Conservation (phyloP, 2,329 filamentous ascomycete species). For the Penicillium vulpinum region DNA sequence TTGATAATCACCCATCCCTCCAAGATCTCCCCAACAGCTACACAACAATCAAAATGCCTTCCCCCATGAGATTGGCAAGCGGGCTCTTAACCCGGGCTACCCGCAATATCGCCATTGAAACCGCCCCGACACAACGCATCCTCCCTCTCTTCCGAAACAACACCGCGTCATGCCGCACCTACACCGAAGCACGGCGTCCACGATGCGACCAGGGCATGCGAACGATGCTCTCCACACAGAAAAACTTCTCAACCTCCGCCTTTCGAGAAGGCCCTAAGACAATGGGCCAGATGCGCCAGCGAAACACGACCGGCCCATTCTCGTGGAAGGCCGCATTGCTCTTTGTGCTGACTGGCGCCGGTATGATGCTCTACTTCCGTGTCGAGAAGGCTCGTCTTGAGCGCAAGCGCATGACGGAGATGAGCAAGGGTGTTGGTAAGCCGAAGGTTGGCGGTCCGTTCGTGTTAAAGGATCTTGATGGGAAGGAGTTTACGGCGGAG, state of each 20-base stretch:
- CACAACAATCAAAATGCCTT: slow-evolving; percentile 26
- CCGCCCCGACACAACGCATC: slow-evolving; percentile 15
- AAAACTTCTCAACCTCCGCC: slow-evolving; percentile 33
- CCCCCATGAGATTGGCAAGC: slow-evolving; percentile 25
- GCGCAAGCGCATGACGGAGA: slow-evolving; percentile 82
- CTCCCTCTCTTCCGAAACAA: slow-evolving; percentile 21
- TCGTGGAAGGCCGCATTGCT: slow-evolving; percentile 86
- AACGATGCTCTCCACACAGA: slow-evolving; percentile 11
- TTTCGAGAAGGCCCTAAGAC: slow-evolving; percentile 32
- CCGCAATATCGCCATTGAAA: slow-evolving; percentile 16
- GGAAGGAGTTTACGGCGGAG: slow-evolving; percentile 71
- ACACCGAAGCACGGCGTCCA: slow-evolving; percentile 24
- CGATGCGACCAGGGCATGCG: slow-evolving; percentile 14
- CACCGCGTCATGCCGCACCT: slow-evolving; percentile 21
- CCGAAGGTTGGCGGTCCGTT: slow-evolving; percentile 93
- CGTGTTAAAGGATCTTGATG: slow-evolving; percentile 76
- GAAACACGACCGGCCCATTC: slow-evolving; percentile 63
- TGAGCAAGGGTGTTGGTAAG: slow-evolving; percentile 86
- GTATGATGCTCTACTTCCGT: slow-evolving; percentile 86
- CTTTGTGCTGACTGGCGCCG: slow-evolving; percentile 76
- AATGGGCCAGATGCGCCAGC: slow-evolving; percentile 43
- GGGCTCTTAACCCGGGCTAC: slow-evolving; percentile 21
- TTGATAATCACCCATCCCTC: slow-evolving; percentile 7
- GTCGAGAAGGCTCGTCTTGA: slow-evolving; percentile 90
- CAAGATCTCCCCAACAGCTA: slow-evolving; percentile 3